Percentiles rank a stretch among this genome's conserved stretches.
Evolutionary conservation across 805 yeast genomes (phyloP).

Genomic region (Jamesozyma spencerorum): DNA sequence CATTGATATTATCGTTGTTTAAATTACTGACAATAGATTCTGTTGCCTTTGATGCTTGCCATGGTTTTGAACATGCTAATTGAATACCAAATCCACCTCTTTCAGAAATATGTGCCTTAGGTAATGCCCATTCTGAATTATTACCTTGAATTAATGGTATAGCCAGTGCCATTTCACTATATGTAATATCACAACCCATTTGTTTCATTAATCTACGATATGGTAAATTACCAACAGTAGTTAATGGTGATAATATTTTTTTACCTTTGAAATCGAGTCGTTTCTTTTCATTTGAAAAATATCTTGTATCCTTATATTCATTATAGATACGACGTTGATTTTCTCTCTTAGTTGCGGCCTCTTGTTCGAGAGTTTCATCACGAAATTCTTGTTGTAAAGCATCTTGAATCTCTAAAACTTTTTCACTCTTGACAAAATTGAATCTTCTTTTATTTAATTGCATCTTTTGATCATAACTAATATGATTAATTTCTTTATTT

Average conservation of each 20-base stretch:
- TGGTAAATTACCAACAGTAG: conserved; percentile 96
- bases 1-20: conserved; percentile 49
- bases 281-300: conserved; percentile 75
- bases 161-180: conserved; percentile 88
- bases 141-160: conserved; percentile 82
- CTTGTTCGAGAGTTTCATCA: conserved; percentile 26
- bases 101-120: conserved; percentile 78
- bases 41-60: conserved; percentile 92
- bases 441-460: conserved; percentile 43
- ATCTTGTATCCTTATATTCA: conserved; percentile 65
- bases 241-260: conserved; percentile 87
- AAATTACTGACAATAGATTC: conserved; percentile 41
- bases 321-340: conserved; percentile 25
- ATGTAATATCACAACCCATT: conserved; percentile 87
- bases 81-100: conserved; percentile 89
- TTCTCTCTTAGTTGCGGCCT: conserved; percentile 27
- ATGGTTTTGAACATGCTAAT: conserved; percentile 80
- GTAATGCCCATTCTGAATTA: conserved; percentile 95
- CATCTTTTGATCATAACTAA: conserved; percentile 35
- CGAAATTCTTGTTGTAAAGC: conserved; percentile 36
- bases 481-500: conserved; percentile 57
- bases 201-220: conserved; percentile 86
- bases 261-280: conserved; percentile 56
- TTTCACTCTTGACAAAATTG: conserved; percentile 47
- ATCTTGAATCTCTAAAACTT: conserved; percentile 56